Evolutionary conservation across 768 basidiomycete genomes (phyloP).

Genomic region (Calocera cornea): DNA sequence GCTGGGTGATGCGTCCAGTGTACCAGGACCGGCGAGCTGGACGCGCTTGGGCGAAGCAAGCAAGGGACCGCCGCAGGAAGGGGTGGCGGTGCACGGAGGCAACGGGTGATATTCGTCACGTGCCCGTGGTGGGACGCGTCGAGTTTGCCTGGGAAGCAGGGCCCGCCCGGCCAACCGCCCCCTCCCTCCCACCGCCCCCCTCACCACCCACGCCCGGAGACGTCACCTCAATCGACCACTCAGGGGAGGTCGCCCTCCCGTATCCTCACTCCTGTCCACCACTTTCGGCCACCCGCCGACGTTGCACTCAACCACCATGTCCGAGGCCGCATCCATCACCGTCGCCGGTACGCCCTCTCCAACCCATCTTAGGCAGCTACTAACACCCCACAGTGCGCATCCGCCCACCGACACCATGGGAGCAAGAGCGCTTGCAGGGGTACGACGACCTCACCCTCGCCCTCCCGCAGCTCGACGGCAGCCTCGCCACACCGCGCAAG

Average conservation of each 20-base stretch:
- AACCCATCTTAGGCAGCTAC: conserved; percentile 11
- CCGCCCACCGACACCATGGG: conserved; percentile 73
- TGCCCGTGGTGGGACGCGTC: neutral
- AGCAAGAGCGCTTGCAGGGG: conserved; percentile 72
- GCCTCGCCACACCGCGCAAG: conserved; percentile 52
- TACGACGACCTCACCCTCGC: conserved; percentile 41
- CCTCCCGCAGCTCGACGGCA: conserved; percentile 61
- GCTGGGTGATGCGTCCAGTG: too few species aligned
- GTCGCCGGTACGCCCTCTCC: conserved; percentile 51
- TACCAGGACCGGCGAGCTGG: too few species aligned
- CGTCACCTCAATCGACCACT: neutral
- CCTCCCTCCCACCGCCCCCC: neutral
- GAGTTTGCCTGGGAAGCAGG: neutral
- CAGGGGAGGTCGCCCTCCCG: neutral
- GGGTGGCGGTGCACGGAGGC: neutral
- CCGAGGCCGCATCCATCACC: conserved; percentile 67
- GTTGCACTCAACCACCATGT: conserved; percentile 4
- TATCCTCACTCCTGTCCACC: neutral
- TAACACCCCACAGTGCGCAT: conserved; percentile 54
- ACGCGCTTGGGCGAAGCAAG: too few species aligned
- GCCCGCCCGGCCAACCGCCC: neutral
- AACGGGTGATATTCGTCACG: neutral
- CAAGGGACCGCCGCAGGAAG: neutral
- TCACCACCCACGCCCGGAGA: neutral
- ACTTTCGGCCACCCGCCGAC: neutral